Base-by-base conservation (phyloP, 495 filamentous ascomycete species). In the Hyphodiscus hymeniophilus region DNA sequence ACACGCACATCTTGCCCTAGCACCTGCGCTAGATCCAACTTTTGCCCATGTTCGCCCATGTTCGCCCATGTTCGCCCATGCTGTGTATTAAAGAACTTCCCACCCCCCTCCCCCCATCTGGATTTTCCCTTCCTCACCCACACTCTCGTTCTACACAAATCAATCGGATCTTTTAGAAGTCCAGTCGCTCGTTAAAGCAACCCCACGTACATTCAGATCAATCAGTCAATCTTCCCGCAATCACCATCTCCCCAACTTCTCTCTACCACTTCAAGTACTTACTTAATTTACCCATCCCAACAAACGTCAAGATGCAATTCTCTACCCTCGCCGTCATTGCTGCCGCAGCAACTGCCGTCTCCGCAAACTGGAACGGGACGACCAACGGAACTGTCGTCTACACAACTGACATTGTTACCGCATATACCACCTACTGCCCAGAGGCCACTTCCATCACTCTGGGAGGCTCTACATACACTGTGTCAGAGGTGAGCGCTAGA, bases 351-450 rank as follows among this genome's bases (percentile, higher is more conserved):
- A 69, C 81, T 64, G 79, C 77, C 60, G 69, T 74, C 57, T 74
- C 76, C 62, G 76, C 73, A 57, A 57, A 53, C 55, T 68, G 62
- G 55, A 66, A 68, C 50, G 57, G 57, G 52, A 70, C 61, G 55
- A 69, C 65, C 38, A 66, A 66, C 48, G 51, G 61, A 24, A 56
- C 54, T n/a, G n/a, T n/a, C n/a, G n/a, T n/a, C 60, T 80, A 76
- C 69, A 77, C 76, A 69, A 94, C 87, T 52, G 82, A 91, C 72
- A 71, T 85, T 42, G 78, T 90, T 59, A 88, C 84, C 43, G 70
- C 77, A 38, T 84, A 82, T 75, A 85, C 82, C 73, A 94, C 89
- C 63, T 89, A 74, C 81, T 94, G 89, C 84, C 84, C 87, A 12
- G 71, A 67, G 59, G 65, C 88, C 57, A 94, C 89, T 60, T 60